A percentile compares a stretch with the other conserved stretches of the same genome.
phyloP scores from a whole-genome alignment of 192 early-diverging fungal species.

The Coemansia sp. region DNA sequence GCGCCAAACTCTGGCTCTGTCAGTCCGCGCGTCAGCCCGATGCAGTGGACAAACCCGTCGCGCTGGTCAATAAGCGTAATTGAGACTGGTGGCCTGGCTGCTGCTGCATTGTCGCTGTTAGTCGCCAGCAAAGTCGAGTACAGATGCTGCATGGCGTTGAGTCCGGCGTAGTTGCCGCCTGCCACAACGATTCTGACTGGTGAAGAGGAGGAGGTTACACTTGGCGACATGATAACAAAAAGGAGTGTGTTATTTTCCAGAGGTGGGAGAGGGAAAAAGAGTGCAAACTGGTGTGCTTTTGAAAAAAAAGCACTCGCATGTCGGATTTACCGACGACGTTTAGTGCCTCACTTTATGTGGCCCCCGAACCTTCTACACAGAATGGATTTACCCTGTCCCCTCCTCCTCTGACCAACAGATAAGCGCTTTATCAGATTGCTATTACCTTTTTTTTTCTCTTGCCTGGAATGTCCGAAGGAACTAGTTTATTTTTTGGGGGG shows the following conservation, averaged over 20 bases:
- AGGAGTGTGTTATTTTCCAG: too few species aligned
- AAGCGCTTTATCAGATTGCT: constrained; percentile 3
- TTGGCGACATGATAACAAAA: neutral
- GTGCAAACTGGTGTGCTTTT: neutral
- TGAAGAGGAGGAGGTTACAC: neutral
- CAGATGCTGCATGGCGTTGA: constrained; percentile 26
- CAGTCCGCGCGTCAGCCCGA: constrained; percentile 52
- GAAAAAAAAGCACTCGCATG: neutral
- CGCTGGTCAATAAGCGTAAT: constrained; percentile 58
- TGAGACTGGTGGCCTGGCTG: too few species aligned
- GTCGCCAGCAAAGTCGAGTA: constrained; percentile 26
- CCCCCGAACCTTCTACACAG: neutral
- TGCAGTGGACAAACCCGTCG: constrained; percentile 56
- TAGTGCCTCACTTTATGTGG: neutral
- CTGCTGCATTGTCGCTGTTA: neutral
- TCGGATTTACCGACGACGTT: neutral
- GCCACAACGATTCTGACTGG: constrained; percentile 27
- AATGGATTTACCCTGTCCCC: neutral
- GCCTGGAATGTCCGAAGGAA: neutral
- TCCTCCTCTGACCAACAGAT: constrained; percentile 7
- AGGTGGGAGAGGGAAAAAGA: neutral
- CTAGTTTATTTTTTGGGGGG: neutral
- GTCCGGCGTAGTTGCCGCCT: constrained; percentile 46
- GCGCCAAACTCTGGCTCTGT: constrained; percentile 50
- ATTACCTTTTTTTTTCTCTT: neutral